Evolutionary conservation across 176 grass and related monocot species (phyloP), one percentile per base, ranked within the genome.

Genomic region (Aegilops umbellulata): DNA sequence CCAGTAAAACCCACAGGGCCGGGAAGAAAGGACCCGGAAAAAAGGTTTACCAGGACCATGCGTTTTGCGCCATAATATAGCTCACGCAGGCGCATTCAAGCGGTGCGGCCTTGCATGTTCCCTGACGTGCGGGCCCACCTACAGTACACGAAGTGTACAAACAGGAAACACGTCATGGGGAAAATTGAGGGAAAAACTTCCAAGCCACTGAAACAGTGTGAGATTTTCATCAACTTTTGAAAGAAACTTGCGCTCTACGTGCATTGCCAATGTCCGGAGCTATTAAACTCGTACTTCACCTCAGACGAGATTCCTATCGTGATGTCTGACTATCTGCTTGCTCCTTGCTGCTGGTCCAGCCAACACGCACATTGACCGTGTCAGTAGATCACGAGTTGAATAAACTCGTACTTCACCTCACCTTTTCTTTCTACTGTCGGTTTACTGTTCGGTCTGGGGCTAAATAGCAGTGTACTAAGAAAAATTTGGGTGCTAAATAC

Each of bases 291-390:
- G n/a, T n/a, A n/a, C n/a, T n/a, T n/a, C n/a, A n/a, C n/a, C n/a
- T n/a, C n/a, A 32, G 51, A 69, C 60, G 69, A 31, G 89, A 88
- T 76, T 76, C 89, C 76, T 35, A 69, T 75, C 76, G 57, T 77
- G 47, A 84, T 39, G 61, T 76, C 76, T 57, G 53, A 57, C 53
- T 44, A 60, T 68, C 35, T 27, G 41, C 42, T 47, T 46, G 35
- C 68, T 24, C 35, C 15, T 51, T 26, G 38, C 10, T 8, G 75
- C 35, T 87, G 85, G 69, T 35, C 81, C 81, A 80, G 77, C 17
- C 53, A 79, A 77, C 39, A 22, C 38, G 69, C 67, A 29, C 85
- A 87, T 84, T 88, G 85, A 70, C 81, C 71, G n/a, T 91, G 89
- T 85, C 89, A 85, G 85, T 76, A 46, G 38, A 81, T 70, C 62